phyloP scores from a whole-genome alignment of 1,284 basidiomycete genomes.

The Moesziomyces aphidis region DNA sequence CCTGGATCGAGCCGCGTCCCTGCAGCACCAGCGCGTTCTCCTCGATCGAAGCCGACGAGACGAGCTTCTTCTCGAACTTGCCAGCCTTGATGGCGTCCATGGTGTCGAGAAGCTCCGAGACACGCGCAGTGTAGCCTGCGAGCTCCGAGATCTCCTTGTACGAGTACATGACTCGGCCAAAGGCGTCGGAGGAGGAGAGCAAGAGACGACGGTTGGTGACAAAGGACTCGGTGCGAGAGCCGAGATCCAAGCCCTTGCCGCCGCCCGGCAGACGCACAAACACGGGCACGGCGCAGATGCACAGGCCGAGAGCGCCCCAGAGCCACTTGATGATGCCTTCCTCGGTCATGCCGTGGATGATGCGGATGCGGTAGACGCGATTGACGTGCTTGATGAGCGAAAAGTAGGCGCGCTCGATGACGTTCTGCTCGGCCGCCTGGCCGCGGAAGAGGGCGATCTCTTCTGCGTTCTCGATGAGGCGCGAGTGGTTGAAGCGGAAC shows the following conservation, averaged over 20 bases:
- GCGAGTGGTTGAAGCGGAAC: conserved; percentile 90
- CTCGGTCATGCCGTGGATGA: conserved; percentile 83
- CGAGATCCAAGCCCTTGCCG: conserved; percentile 56
- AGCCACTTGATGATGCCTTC: conserved; percentile 96
- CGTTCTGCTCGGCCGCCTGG: conserved; percentile 89
- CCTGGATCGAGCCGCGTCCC: conserved; percentile 78
- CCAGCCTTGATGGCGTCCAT: conserved; percentile 89
- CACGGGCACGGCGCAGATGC: conserved; percentile 92
- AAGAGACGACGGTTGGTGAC: conserved; percentile 92
- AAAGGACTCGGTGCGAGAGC: conserved; percentile 71
- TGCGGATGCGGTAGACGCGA: conserved; percentile 80
- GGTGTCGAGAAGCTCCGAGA: conserved; percentile 87
- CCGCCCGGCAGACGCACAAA: conserved; percentile 86
- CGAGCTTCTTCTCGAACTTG: conserved; percentile 88
- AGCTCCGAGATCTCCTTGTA: conserved; percentile 93
- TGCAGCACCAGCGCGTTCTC: conserved; percentile 84
- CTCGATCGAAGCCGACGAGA: conserved; percentile 75
- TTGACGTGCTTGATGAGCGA: conserved; percentile 89
- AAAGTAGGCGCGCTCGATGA: conserved; percentile 91
- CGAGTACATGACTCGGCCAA: conserved; percentile 84
- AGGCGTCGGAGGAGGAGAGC: conserved; percentile 75
- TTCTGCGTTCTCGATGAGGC: conserved; percentile 92
- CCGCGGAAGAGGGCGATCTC: conserved; percentile 94
- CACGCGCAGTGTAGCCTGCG: conserved; percentile 93
- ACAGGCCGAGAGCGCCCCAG: conserved; percentile 93